Evolutionary conservation across 352 stramenopile species (phyloP).

Genomic region (Pythium periplocum): DNA sequence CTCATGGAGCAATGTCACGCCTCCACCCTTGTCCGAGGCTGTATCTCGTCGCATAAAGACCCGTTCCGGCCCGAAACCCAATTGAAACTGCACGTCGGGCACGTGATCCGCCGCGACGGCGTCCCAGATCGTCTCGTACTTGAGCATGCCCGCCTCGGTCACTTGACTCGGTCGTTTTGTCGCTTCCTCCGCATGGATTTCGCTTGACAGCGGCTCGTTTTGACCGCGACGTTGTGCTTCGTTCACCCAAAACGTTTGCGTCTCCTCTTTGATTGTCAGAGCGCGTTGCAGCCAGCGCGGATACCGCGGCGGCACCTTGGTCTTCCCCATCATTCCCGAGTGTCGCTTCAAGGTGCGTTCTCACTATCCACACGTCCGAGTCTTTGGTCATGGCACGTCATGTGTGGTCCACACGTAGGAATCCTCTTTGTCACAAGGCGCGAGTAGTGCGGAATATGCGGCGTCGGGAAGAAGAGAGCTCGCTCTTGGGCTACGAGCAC

Average conservation of each 20-base stretch:
- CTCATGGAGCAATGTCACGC: slow-evolving; percentile 46
- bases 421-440: not conserved
- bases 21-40: slow-evolving; percentile 13
- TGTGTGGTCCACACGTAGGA: slow-evolving; percentile 7
- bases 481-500: slow-evolving; percentile 35
- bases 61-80: slow-evolving; percentile 23
- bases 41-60: slow-evolving; percentile 33
- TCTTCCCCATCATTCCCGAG: not conserved
- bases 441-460: slow-evolving; percentile 7
- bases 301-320: slow-evolving; percentile 28
- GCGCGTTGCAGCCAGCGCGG: slow-evolving; percentile 62
- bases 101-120: slow-evolving; percentile 33
- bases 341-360: slow-evolving; percentile 11
- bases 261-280: slow-evolving; percentile 33
- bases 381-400: too few species aligned
- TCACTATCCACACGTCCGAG: not conserved
- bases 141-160: not conserved
- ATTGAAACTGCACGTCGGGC: slow-evolving; percentile 19
- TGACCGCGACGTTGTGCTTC: not conserved
- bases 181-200: slow-evolving; percentile 4
- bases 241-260: slow-evolving; percentile 27
- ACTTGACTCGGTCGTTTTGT: slow-evolving; percentile 6
- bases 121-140: slow-evolving; percentile 26
- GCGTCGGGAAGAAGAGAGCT: slow-evolving; percentile 35
- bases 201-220: not conserved